These are phyloP conservation scores for Trichocomaceae sp. DNA, from an alignment of 2,329 filamentous ascomycete genomes.

Conservation along the genomic window DNA sequence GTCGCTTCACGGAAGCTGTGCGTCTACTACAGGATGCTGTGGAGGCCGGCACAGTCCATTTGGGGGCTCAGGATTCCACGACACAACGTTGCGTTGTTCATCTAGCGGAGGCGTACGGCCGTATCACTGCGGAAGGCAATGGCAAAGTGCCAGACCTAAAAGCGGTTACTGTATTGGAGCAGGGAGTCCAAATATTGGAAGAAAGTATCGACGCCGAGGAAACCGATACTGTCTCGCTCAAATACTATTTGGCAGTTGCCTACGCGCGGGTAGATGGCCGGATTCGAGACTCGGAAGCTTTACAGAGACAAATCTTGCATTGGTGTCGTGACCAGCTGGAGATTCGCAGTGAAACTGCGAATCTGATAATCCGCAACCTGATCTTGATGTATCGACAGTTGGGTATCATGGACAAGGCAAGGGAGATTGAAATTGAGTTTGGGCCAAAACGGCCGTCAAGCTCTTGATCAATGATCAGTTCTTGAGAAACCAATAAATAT, in stretches of 20 bases:
- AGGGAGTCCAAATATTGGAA: conserved; percentile 12
- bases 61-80: conserved; percentile 12
- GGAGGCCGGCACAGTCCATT: conserved; percentile 14
- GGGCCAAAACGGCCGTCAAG: conserved; percentile 4
- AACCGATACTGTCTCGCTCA: conserved; percentile 13
- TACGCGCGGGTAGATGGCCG: conserved; percentile 13
- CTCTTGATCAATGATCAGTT: conserved; percentile 8
- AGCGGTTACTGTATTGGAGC: conserved; percentile 9
- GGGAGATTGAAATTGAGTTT: conserved; percentile 14
- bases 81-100: conserved; percentile 15
- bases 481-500: too few relatives aligned
- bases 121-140: conserved; percentile 13
- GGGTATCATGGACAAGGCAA: conserved; percentile 14
- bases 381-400: conserved; percentile 14
- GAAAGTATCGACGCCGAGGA: conserved; percentile 10
- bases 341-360: conserved; percentile 6
- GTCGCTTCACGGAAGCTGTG: conserved; percentile 11
- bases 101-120: conserved; percentile 13
- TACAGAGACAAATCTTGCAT: conserved; percentile 10
- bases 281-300: conserved; percentile 9
- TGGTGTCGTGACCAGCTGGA: conserved; percentile 13
- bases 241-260: conserved; percentile 14
- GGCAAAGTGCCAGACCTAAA: conserved; percentile 9
- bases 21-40: conserved; percentile 14
- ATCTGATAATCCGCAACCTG: conserved; percentile 13